Evolutionary conservation across 345 rosid genomes (phyloP).

Genomic region (Abelmoschus esculentus): DNA sequence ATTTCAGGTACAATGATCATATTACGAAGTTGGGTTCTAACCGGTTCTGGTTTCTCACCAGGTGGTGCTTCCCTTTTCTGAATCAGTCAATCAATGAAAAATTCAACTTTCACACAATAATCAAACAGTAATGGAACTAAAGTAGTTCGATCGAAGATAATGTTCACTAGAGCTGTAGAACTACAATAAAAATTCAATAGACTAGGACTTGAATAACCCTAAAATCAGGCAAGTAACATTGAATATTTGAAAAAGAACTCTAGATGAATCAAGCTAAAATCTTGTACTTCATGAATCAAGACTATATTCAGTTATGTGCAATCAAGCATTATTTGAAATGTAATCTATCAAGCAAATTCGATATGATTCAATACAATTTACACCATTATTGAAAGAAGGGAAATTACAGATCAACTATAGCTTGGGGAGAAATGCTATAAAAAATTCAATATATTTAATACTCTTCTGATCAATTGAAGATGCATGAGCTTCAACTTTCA

Average conservation of each 20-base stretch:
- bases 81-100: neutral
- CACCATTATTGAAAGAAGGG: neutral
- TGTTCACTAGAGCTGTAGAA: neutral
- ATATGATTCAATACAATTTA: neutral
- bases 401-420: neutral
- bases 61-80: conserved; percentile 97
- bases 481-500: too few relatives aligned
- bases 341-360: neutral
- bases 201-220: neutral
- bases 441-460: too few relatives aligned
- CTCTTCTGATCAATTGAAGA: too few relatives aligned
- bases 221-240: neutral
- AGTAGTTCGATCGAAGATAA: neutral
- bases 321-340: neutral
- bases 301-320: neutral
- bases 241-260: neutral
- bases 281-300: neutral
- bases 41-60: conserved; percentile 95
- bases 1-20: conserved; percentile 96
- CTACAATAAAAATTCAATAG: neutral
- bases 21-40: conserved; percentile 78
- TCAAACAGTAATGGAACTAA: neutral
- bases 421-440: neutral
- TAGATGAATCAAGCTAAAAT: neutral
- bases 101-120: too few relatives aligned